phyloP scores from a whole-genome alignment of 257 asterid species.

The Solanum etuberosum region DNA sequence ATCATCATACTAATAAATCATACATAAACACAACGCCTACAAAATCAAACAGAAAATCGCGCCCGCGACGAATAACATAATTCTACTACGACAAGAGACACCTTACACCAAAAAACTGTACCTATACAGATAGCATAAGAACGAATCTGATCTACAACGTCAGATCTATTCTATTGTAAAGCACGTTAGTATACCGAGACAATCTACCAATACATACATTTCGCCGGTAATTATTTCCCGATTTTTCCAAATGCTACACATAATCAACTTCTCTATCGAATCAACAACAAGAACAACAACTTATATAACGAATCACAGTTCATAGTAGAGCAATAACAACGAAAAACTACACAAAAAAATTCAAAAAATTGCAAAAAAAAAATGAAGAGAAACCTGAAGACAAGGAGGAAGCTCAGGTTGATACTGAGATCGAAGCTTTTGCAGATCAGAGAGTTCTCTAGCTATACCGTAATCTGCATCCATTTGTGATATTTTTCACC shows the following conservation, averaged over 20 bases:
- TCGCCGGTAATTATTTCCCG: background rate
- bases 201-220: background rate
- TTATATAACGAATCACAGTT: background rate
- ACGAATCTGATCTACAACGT: background rate
- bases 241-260: background rate
- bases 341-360: background rate
- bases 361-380: background rate
- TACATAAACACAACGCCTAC: background rate
- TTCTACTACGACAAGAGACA: background rate
- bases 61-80: background rate
- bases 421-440: conserved; percentile 65
- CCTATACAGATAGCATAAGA: background rate
- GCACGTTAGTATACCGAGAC: background rate
- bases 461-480: conserved; percentile 73
- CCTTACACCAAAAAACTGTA: background rate
- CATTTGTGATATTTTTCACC: conserved; percentile 18
- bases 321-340: background rate
- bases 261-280: background rate
- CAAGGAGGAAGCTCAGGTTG: conserved; percentile 84
- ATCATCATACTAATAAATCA: background rate
- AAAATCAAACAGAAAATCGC: background rate
- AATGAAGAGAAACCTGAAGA: conserved; percentile 50
- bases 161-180: background rate
- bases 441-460: conserved; percentile 83
- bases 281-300: background rate